Evolutionary conservation across 495 filamentous ascomycete species (phyloP), one percentile per base, ranked within the genome.

Genomic region (Annulohypoxylon stygium): DNA sequence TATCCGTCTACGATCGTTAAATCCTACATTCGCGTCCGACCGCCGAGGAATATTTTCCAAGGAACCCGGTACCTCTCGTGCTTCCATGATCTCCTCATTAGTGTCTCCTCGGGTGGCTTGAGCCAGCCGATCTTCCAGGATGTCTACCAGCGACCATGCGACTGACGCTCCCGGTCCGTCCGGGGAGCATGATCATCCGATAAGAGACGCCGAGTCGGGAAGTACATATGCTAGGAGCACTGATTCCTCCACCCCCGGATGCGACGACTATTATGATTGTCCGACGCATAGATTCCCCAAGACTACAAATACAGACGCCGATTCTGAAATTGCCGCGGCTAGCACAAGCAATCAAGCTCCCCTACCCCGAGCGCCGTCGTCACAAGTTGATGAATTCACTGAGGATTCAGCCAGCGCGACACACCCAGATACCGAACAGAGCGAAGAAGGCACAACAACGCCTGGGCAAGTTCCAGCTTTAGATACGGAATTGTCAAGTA

Each of bases 201-300:
- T 60, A 36, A 62, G 64, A 55, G 67, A 77, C 37, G 9, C 54
- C n/a, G 73, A 71, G 25, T 58, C 69, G 5, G 73, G 59, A 39
- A 70, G 70, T 20, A 67, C 62, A 7, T 57, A 73, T 33, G 48
- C 20, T 20, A 59, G 60, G 18, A 67, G 45, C 25, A 5, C 63
- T 26, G 67, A 69, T 18, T 81, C 77, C 53, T 73, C 80, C 62
- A 78, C 81, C 43, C 71, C 74, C n/a, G 83, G 84, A 72, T 84
- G 83, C 75, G 70, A 69, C n/a, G 78, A 79, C 36, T 85, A 79
- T 68, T 79, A 81, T 61, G 83, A 85, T 73, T 84, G 82, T 37
- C 83, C 82, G 11, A 75, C 80, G 11, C 83, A 84, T 55, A 16
- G 75, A 9, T 62, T 83, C 6, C 77, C 79, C 43, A 70, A 82